Conservation (phyloP, 208 protist genomes). For the Trypanosoma boissoni region DNA sequence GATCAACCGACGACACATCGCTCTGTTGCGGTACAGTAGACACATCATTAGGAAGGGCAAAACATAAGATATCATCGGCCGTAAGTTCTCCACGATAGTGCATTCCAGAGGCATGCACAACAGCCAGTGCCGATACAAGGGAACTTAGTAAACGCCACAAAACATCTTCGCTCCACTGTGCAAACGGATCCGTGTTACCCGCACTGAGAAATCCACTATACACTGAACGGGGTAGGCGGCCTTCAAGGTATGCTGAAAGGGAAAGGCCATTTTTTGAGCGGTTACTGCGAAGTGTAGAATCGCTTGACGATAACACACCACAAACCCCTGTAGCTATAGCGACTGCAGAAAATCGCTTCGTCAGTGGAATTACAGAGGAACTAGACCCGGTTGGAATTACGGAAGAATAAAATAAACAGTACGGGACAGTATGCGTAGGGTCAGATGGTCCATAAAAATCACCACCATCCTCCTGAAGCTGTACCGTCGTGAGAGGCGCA, state of each 20-base stretch:
- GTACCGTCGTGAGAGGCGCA: neutral
- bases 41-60: constrained; percentile 34
- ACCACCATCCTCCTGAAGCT: neutral
- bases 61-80: constrained; percentile 61
- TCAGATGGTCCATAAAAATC: neutral
- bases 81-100: constrained; percentile 66
- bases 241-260: constrained; percentile 24
- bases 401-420: constrained; percentile 34
- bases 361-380: constrained; percentile 1
- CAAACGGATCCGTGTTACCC: constrained; percentile 11
- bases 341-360: constrained; percentile 19
- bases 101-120: constrained; percentile 57
- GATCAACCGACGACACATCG: neutral
- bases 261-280: constrained; percentile 21
- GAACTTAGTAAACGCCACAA: constrained; percentile 69
- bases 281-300: constrained; percentile 9
- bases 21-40: neutral
- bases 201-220: neutral
- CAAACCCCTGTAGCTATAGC: constrained; percentile 23
- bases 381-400: neutral
- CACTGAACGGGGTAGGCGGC: constrained; percentile 10
- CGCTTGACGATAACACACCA: constrained; percentile 9
- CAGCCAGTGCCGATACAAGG: constrained; percentile 55
- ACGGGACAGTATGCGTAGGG: constrained; percentile 5
- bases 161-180: constrained; percentile 69